phyloP scores from a whole-genome alignment of 768 basidiomycete species.

The Boletales sp. region DNA sequence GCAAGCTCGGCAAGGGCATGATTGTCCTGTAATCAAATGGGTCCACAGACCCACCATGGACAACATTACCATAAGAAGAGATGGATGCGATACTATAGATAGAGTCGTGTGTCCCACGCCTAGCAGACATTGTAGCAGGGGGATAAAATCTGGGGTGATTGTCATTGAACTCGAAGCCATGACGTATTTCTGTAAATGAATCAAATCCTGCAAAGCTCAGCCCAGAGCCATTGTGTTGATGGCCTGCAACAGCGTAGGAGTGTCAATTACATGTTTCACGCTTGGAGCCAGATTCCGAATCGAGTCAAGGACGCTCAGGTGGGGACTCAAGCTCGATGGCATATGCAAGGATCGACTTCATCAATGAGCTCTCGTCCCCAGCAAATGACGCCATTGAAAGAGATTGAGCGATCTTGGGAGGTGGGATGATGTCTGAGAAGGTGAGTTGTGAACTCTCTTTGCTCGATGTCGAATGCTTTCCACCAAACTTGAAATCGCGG shows the following conservation, averaged over 20 bases:
- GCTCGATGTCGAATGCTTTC: constrained; percentile 26
- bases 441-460: constrained; percentile 37
- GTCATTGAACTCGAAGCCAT: constrained; percentile 70
- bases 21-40: constrained; percentile 65
- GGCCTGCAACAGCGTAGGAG: constrained; percentile 19
- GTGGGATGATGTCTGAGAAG: constrained; percentile 74
- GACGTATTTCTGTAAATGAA: constrained; percentile 74
- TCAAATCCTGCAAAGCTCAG: constrained; percentile 70
- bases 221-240: constrained; percentile 42
- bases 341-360: constrained; percentile 54
- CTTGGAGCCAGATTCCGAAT: constrained; percentile 46
- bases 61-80: constrained; percentile 71
- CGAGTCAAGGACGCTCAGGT: constrained; percentile 31
- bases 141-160: constrained; percentile 67
- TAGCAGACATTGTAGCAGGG: constrained; percentile 37
- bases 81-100: constrained; percentile 73
- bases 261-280: constrained; percentile 20
- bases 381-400: constrained; percentile 43
- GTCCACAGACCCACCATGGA: constrained; percentile 59
- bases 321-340: constrained; percentile 37
- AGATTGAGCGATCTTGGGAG: constrained; percentile 48
- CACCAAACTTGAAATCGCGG: constrained; percentile 73
- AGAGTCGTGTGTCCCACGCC: constrained; percentile 48
- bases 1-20: constrained; percentile 40
- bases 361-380: constrained; percentile 49